Base-by-base conservation (phyloP, 2,329 filamentous ascomycete genomes). In the Nothophoma quercina region DNA sequence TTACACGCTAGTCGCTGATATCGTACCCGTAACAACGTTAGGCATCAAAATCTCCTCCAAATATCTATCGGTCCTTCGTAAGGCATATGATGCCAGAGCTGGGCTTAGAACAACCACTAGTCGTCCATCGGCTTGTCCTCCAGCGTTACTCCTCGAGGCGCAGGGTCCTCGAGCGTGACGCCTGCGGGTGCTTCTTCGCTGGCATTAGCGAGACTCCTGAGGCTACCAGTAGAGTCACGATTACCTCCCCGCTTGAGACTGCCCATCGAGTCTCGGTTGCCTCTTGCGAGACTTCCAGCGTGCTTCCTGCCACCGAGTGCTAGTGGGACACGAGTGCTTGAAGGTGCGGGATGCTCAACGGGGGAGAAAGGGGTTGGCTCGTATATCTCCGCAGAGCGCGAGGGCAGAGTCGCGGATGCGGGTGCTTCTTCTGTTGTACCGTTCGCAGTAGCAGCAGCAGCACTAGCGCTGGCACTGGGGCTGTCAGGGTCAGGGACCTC, bases 41-140 rank as follows among this genome's bases (percentile, higher is more conserved):
- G 43, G 50, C 50, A 46, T 53, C 50, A 53, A 48, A 44, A 30
- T 35, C 33, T 40, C 52, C 38, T 36, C 46, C 55, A 42, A 41
- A 43, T 49, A 30, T 53, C 39, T 38, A 39, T 48, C 26, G 21
- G 16, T 48, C 43, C 43, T 40, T 53, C 50, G 28, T 53, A 23
- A 52, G n/a, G 30, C 32, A 40, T 28, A 45, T 32, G n/a, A 34
- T 46, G 35, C 43, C 28, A n/a, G 36, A 36, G 34, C 33, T 30
- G 25, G 41, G 32, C 43, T 53, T 23, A 53, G 33, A 53, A 53
- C 33, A 44, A 53, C 68, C 56, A 69, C 64, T 70, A 90, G 74
- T 90, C 87, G 75, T 91, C 87, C 87, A 91, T 90, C n/a, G 88
- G 86, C 74, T 84, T 87, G 71, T 92, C 89, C 66, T 85, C 85